Percentiles rank a stretch among this genome's conserved stretches.
Evolutionary conservation across 2,329 filamentous ascomycete species (phyloP).

Genomic region (Cercospora zeae-maydis): DNA sequence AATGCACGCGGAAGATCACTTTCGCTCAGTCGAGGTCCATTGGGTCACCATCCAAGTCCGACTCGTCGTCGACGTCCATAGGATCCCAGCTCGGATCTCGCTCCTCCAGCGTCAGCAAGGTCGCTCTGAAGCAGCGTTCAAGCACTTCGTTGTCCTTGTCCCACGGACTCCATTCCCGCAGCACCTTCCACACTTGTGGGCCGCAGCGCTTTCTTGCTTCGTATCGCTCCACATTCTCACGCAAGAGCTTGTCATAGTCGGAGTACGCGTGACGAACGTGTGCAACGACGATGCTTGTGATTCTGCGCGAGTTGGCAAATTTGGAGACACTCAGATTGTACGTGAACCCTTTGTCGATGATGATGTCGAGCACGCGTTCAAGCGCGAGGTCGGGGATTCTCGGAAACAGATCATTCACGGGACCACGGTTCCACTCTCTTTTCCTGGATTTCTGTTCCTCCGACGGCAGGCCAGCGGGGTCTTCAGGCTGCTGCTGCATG

Average conservation of each 20-base stretch:
- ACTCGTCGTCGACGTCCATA: conserved; percentile 32
- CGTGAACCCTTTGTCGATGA: conserved; percentile 30
- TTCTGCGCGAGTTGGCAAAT: conserved; percentile 29
- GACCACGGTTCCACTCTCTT: conserved; percentile 33
- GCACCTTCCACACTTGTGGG: conserved; percentile 28
- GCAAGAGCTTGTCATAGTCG: conserved; percentile 57
- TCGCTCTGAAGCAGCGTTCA: conserved; percentile 29
- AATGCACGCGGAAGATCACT: neutral
- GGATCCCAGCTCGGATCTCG: conserved; percentile 28
- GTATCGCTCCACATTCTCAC: conserved; percentile 29
- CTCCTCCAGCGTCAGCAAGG: conserved; percentile 31
- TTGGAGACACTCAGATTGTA: conserved; percentile 33
- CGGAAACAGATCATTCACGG: conserved; percentile 33
- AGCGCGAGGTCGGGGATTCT: conserved; percentile 26
- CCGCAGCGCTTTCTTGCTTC: conserved; percentile 29
- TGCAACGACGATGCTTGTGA: conserved; percentile 49
- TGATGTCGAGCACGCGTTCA: conserved; percentile 30
- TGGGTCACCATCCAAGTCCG: conserved; percentile 27
- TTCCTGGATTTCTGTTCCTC: conserved; percentile 4
- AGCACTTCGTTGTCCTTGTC: conserved; percentile 32
- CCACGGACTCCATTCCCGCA: conserved; percentile 36
- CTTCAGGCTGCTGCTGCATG: conserved; percentile 3
- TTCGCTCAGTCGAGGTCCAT: conserved; percentile 31
- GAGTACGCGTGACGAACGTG: conserved; percentile 61
- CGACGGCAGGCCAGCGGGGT: neutral